These are phyloP conservation scores for Colletotrichum agaves DNA, from an alignment of 2,329 filamentous ascomycete genomes.

Conservation along the genomic window DNA sequence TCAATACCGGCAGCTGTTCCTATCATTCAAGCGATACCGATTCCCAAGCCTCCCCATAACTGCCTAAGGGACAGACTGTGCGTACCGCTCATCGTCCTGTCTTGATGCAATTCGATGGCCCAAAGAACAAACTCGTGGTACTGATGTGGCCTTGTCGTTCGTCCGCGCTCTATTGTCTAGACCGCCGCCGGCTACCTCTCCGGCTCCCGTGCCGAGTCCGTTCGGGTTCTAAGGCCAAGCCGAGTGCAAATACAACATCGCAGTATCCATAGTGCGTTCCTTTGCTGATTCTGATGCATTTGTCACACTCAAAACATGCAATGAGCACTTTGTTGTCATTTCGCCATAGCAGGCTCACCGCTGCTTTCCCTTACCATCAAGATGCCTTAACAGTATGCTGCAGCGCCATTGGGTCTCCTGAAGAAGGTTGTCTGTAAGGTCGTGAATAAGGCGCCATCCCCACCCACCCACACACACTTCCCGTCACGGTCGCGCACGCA, in stretches of 20 bases:
- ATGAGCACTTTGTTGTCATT: not conserved
- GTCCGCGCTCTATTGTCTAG: not conserved
- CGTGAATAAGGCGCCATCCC: conserved; percentile 17
- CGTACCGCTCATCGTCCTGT: too few relatives aligned
- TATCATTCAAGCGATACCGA: too few relatives aligned
- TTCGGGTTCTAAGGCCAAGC: not conserved
- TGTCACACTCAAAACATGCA: not conserved
- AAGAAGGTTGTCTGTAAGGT: conserved; percentile 4
- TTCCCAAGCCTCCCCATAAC: too few relatives aligned
- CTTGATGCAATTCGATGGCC: not conserved
- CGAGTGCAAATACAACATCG: not conserved
- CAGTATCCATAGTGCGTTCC: too few relatives aligned
- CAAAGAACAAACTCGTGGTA: too few relatives aligned
- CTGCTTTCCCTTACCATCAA: not conserved
- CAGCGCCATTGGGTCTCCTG: not conserved
- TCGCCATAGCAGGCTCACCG: not conserved
- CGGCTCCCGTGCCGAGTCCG: conserved; percentile 20
- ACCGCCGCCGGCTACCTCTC: not conserved
- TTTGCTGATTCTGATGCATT: not conserved
- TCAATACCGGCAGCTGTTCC: too few relatives aligned
- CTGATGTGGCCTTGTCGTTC: not conserved
- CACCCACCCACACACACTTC: conserved; percentile 24
- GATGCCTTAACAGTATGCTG: not conserved
- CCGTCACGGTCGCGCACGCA: not conserved
- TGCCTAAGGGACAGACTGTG: too few relatives aligned